phyloP scores from a whole-genome alignment of 2,329 filamentous ascomycete genomes.

The Nemania bipapillata region DNA sequence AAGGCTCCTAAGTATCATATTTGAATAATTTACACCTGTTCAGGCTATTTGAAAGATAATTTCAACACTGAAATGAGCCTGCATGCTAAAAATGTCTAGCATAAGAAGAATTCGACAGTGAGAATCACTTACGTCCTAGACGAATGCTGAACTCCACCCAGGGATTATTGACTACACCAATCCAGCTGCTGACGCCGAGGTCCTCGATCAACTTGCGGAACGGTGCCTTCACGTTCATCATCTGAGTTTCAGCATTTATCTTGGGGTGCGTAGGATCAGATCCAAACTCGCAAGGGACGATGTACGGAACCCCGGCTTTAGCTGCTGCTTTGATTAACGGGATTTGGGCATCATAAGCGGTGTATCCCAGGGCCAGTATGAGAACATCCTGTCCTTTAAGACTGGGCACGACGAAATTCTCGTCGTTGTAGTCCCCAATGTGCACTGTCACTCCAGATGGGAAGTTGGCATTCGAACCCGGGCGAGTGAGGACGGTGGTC shows the following conservation, averaged over 20 bases:
- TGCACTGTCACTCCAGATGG: conserved; percentile 38
- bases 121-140: conserved; percentile 35
- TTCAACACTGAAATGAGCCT: not conserved
- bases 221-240: conserved; percentile 45
- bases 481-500: conserved; percentile 51
- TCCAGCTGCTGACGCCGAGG: conserved; percentile 49
- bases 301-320: conserved; percentile 47
- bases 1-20: not conserved
- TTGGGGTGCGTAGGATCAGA: conserved; percentile 44
- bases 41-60: not conserved
- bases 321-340: conserved; percentile 51
- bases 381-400: conserved; percentile 53
- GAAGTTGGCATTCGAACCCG: conserved; percentile 42
- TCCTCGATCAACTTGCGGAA: conserved; percentile 48
- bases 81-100: not conserved
- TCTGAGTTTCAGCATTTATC: conserved; percentile 35
- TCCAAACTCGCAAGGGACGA: conserved; percentile 52
- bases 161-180: conserved; percentile 50
- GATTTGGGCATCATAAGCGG: conserved; percentile 42
- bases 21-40: not conserved
- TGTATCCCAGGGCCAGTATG: conserved; percentile 46
- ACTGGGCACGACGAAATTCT: conserved; percentile 44
- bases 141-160: conserved; percentile 52
- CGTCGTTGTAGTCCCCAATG: conserved; percentile 42
- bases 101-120: not conserved